Conservation (phyloP, 257 asterid species). For the Ligustrum vulgare region DNA sequence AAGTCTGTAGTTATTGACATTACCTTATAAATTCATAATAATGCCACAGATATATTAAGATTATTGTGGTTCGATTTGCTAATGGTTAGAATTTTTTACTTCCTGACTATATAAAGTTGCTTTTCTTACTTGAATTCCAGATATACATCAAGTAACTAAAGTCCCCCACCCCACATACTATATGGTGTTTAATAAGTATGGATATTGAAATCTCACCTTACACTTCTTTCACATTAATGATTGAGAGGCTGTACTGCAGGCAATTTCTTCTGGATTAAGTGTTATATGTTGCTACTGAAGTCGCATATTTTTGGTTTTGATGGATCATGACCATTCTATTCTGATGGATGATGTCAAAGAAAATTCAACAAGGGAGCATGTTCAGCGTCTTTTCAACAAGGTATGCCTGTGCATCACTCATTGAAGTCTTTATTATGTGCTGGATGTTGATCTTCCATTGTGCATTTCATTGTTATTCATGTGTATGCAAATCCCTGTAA, state of each 20-base stretch:
- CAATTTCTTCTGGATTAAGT: constrained; percentile 28
- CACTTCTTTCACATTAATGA: not conserved
- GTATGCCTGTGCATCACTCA: constrained; percentile 29
- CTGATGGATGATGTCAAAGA: constrained; percentile 68
- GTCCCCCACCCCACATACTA: no score
- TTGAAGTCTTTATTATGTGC: not conserved
- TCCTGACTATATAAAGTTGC: not conserved
- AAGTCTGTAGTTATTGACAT: not conserved
- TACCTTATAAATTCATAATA: not conserved
- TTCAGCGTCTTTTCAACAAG: constrained; percentile 75
- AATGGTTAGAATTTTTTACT: not conserved
- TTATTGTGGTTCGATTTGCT: not conserved
- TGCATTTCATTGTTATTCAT: not conserved
- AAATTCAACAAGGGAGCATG: constrained; percentile 60
- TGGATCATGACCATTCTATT: constrained; percentile 69
- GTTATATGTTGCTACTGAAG: constrained; percentile 18
- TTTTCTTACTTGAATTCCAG: not conserved
- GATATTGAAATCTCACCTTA: not conserved
- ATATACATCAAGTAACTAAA: not conserved
- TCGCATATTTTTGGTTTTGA: constrained; percentile 29
- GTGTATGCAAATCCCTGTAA: not conserved
- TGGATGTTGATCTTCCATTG: not conserved
- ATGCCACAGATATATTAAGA: not conserved
- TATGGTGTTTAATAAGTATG: not conserved
- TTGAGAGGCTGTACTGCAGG: constrained; percentile 17